phyloP scores from a whole-genome alignment of 805 yeast species.

The Starmerella asiatica region DNA sequence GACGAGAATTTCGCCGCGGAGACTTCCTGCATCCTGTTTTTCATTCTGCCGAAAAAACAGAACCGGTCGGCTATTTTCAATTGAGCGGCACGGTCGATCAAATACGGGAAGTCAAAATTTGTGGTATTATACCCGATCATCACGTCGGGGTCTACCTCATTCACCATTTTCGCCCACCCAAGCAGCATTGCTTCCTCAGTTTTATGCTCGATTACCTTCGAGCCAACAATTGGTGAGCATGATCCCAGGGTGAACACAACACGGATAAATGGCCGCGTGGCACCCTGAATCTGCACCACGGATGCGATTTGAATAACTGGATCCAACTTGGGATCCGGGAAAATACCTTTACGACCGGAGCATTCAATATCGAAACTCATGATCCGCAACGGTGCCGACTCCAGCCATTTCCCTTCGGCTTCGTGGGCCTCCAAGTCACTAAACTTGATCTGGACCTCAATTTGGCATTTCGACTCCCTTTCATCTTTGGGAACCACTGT shows the following conservation, averaged over 20 bases:
- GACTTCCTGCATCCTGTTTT: slow-evolving; percentile 54
- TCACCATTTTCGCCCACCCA: slow-evolving; percentile 78
- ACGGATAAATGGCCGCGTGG: slow-evolving; percentile 74
- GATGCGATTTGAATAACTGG: slow-evolving; percentile 96
- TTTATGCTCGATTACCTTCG: slow-evolving; percentile 64
- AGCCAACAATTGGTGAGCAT: slow-evolving; percentile 87
- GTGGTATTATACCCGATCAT: slow-evolving; percentile 92
- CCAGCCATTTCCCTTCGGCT: slow-evolving; percentile 87
- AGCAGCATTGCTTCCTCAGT: slow-evolving; percentile 70
- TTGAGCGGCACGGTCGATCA: slow-evolving; percentile 73
- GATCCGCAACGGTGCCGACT: slow-evolving; percentile 84
- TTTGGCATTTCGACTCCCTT: slow-evolving; percentile 64
- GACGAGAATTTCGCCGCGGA: slow-evolving; percentile 79
- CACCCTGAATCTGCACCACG: slow-evolving; percentile 77
- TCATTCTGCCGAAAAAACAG: slow-evolving; percentile 77
- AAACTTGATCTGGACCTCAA: slow-evolving; percentile 64
- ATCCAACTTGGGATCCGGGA: slow-evolving; percentile 88
- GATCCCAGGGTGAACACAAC: slow-evolving; percentile 88
- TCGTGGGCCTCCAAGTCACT: slow-evolving; percentile 61
- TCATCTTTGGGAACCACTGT: slow-evolving; percentile 2
- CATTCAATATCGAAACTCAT: slow-evolving; percentile 96
- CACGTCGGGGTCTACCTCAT: slow-evolving; percentile 83
- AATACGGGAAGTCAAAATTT: slow-evolving; percentile 89
- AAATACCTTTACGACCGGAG: slow-evolving; percentile 92
- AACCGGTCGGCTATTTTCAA: slow-evolving; percentile 46